phyloP scores from a whole-genome alignment of 805 yeast genomes.

The Candida multigemmis region DNA sequence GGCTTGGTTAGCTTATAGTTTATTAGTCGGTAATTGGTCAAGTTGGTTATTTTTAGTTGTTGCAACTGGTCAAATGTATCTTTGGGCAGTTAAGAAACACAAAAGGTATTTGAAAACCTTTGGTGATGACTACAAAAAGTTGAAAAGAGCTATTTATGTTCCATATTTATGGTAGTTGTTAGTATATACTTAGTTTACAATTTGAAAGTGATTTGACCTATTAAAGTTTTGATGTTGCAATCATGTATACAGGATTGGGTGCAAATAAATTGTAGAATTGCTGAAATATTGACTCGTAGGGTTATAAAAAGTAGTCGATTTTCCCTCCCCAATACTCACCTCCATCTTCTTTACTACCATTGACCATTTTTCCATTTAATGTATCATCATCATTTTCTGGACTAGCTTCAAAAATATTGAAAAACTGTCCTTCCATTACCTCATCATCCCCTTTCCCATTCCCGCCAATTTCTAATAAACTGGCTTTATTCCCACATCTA shows the following conservation, averaged over 20 bases:
- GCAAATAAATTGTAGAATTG: neutral
- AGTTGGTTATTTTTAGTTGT: constrained; percentile 63
- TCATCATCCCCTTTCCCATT: constrained; percentile 2
- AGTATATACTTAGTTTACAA: no score
- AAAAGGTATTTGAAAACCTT: constrained; percentile 55
- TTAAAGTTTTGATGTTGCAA: no score
- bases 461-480: constrained; percentile 75
- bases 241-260: no score
- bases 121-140: constrained; percentile 71
- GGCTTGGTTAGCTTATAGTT: constrained; percentile 63
- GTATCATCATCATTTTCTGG: constrained; percentile 78
- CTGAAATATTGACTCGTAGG: constrained; percentile 7
- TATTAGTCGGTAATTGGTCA: constrained; percentile 71
- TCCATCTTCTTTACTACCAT: constrained; percentile 14
- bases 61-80: constrained; percentile 74
- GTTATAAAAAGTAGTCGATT: constrained; percentile 6
- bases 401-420: constrained; percentile 94
- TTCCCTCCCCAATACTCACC: constrained; percentile 4
- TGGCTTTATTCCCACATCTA: constrained; percentile 93
- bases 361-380: constrained; percentile 28
- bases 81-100: constrained; percentile 90
- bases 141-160: constrained; percentile 62
- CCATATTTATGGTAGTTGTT: constrained; percentile 58
- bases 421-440: constrained; percentile 47
- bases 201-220: no score